Evolutionary conservation across 345 rosid species (phyloP).

Genomic region (Streptanthus diversifolius): DNA sequence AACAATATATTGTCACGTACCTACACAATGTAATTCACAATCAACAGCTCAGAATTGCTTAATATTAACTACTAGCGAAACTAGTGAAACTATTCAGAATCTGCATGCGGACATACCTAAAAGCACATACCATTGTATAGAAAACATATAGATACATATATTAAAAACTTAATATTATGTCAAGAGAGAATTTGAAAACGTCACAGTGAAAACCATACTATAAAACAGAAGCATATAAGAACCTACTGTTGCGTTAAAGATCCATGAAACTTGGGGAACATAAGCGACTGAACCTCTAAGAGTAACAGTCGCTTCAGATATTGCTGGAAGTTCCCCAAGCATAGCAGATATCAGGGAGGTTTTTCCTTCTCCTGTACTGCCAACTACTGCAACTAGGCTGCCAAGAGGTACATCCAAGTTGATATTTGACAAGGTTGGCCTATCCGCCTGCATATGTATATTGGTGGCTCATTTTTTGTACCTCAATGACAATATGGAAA

Average conservation of each 20-base stretch:
- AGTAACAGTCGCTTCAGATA: constrained; percentile 57
- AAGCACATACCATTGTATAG: background rate
- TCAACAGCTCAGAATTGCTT: constrained; percentile 10
- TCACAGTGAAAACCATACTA: constrained; percentile 4
- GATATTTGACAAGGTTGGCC: constrained; percentile 77
- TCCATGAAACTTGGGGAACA: constrained; percentile 99
- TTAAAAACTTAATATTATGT: background rate
- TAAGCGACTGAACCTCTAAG: constrained; percentile 88
- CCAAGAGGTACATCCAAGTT: constrained; percentile 85
- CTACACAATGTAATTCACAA: constrained; percentile 39
- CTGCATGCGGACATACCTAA: background rate
- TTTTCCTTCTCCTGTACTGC: constrained; percentile 98
- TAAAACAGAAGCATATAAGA: constrained; percentile 11
- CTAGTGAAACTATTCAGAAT: background rate
- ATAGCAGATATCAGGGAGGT: constrained; percentile 93
- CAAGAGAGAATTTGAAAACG: background rate
- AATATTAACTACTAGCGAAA: background rate
- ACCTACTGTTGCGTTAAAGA: constrained; percentile 96
- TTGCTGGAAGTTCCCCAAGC: constrained; percentile 97
- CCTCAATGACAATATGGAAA: constrained; percentile 4
- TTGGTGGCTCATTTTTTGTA: background rate
- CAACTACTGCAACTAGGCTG: constrained; percentile 93
- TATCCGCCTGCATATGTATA: constrained; percentile 64
- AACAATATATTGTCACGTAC: constrained; percentile 91
- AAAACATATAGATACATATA: constrained; percentile 10